Base-by-base conservation (phyloP, 1,284 basidiomycete species). In the Microbotryum violaceum region DNA sequence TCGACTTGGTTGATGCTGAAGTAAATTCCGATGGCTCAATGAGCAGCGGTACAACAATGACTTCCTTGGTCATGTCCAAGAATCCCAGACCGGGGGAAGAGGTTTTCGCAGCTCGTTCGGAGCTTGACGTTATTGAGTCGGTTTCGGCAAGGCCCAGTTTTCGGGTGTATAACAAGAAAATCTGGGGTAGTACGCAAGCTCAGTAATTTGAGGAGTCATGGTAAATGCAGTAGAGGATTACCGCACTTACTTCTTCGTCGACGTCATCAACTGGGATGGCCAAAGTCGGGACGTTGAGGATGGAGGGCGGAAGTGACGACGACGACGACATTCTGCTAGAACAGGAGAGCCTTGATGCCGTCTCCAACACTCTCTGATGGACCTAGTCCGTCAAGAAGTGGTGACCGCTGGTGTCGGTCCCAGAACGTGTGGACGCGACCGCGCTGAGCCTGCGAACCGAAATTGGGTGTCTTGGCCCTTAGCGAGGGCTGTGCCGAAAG, bases 161-260 rank as follows among this genome's bases (percentile, higher is more conserved):
- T 25, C 54, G 46, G 5, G 62, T 66, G 51, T 64, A 64, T 16
- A 66, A 56, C 6, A 62, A 49, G 49, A 68, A 68, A 55, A 66
- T 66, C 67, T 68, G 48, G 18, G n/a, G 9, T 6, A 25, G 23
- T 10, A 42, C 2, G 16, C 4, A 33, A 44, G 47, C 8, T 4
- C 3, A 29, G n/a, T 12, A 31, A 23, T 10, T 8, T 9, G 2
- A n/a, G 21, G 21, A 33, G 2, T 25, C 27, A 10, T 31, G 31
- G 31, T 31, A 31, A 0, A 31, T 9, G 31, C 31, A 31, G 31
- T 31, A 47, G 16, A 20, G 6, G 8, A 23, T 1, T 47, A n/a
- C 8, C 18, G 29, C 4, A 27, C 62, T 54, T 21, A 64, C 65
- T 45, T 67, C 65, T 27, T 67, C 65, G 63, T 67, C 65, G 21